Evolutionary conservation across 371 early-diverging fungal species (phyloP).

Genomic region (Blakeslea trispora): DNA sequence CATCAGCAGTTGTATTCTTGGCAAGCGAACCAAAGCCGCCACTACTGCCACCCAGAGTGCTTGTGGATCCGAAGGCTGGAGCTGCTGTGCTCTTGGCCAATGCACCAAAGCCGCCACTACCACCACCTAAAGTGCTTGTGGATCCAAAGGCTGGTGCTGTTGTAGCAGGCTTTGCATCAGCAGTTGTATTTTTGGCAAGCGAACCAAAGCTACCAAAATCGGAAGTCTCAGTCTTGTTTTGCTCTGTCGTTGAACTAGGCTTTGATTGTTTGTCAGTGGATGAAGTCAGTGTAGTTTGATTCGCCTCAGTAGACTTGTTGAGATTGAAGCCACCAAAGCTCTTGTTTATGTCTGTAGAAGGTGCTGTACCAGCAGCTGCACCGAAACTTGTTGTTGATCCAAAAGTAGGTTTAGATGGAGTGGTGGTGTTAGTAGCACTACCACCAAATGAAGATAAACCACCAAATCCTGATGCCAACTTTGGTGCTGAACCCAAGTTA

Average conservation of each 20-base stretch:
- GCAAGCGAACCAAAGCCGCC: constrained; percentile 13
- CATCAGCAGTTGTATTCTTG: constrained; percentile 6
- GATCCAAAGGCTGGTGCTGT: constrained; percentile 24
- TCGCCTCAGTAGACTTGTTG: not conserved
- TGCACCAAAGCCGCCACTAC: constrained; percentile 17
- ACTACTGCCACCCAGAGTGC: not conserved
- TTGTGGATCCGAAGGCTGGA: constrained; percentile 17
- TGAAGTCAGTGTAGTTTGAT: no score
- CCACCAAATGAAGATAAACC: constrained; percentile 4
- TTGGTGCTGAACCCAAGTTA: constrained; percentile 12
- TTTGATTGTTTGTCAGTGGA: no score
- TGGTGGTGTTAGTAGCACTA: constrained; percentile 16
- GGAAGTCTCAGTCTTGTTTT: not conserved
- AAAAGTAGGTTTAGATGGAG: constrained; percentile 20
- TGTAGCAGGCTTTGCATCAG: constrained; percentile 7
- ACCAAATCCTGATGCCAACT: constrained; percentile 29
- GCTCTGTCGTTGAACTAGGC: no score
- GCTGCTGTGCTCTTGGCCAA: constrained; percentile 20
- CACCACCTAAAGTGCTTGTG: constrained; percentile 13
- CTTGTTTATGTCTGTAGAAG: not conserved
- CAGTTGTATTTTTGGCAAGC: constrained; percentile 11
- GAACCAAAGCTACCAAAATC: constrained; percentile 21
- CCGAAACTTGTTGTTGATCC: constrained; percentile 17
- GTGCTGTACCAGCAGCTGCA: not conserved
- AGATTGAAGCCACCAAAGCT: not conserved